phyloP scores from a whole-genome alignment of 495 filamentous ascomycete genomes.

The Penicillium canescens region DNA sequence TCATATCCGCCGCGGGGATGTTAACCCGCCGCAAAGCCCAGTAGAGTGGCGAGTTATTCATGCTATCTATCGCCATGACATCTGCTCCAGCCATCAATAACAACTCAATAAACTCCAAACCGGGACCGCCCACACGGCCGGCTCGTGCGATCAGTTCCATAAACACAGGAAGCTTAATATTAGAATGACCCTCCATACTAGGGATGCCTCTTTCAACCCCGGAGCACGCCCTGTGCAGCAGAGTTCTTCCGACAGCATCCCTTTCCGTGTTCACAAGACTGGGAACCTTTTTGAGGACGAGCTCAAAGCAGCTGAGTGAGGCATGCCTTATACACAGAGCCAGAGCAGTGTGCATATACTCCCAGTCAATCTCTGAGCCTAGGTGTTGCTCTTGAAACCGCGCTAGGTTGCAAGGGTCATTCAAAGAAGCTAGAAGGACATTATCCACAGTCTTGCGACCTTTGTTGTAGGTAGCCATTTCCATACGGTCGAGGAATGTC shows the following conservation, averaged over 20 bases:
- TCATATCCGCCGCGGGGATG: not conserved
- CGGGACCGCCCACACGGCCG: not conserved
- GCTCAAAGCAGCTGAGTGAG: not conserved
- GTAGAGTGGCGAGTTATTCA: not conserved
- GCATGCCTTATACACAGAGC: not conserved
- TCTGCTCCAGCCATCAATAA: not conserved
- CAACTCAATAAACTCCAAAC: not conserved
- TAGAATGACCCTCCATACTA: not conserved
- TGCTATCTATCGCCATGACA: not conserved
- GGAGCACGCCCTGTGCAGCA: not conserved
- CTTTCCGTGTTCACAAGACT: not conserved
- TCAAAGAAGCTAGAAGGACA: not conserved
- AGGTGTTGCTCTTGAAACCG: not conserved
- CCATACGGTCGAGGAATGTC: not conserved
- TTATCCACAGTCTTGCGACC: not conserved
- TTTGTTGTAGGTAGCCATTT: not conserved
- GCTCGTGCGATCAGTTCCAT: not conserved
- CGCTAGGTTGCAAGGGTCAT: not conserved
- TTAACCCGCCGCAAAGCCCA: not conserved
- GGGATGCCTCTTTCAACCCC: not conserved
- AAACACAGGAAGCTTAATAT: not conserved
- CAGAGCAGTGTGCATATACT: not conserved
- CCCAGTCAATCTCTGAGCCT: not conserved
- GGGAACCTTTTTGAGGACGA: not conserved
- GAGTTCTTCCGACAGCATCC: not conserved